A percentile compares a stretch with the other conserved stretches of the same genome.
Evolutionary conservation across 2,329 filamentous ascomycete genomes (phyloP).

Genomic region (Aphanocladium album): DNA sequence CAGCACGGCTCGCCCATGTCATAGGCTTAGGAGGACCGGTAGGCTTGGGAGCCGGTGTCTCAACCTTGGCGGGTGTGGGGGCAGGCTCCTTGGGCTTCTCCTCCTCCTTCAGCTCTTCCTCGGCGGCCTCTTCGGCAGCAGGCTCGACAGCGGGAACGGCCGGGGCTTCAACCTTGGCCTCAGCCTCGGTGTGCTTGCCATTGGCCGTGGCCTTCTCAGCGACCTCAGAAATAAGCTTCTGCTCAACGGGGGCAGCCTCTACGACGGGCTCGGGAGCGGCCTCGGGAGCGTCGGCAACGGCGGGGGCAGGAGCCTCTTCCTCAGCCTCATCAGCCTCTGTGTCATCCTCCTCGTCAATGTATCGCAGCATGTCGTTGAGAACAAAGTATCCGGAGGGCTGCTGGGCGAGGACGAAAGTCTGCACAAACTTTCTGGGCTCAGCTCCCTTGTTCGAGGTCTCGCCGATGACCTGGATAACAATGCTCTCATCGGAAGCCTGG

Average conservation of each 20-base stretch:
- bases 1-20: conserved; percentile 68
- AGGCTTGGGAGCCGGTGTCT: conserved; percentile 44
- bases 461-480: conserved; percentile 96
- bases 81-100: conserved; percentile 64
- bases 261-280: conserved; percentile 23
- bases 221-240: conserved; percentile 23
- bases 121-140: conserved; percentile 44
- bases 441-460: conserved; percentile 93
- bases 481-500: conserved; percentile 86
- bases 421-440: conserved; percentile 91
- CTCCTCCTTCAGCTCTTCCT: conserved; percentile 50
- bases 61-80: conserved; percentile 42
- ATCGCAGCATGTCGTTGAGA: conserved; percentile 95
- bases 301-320: conserved; percentile 30
- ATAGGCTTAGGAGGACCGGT: conserved; percentile 53
- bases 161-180: conserved; percentile 30
- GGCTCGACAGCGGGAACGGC: conserved; percentile 22
- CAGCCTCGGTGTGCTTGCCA: conserved; percentile 14
- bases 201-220: conserved; percentile 21
- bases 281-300: conserved; percentile 24
- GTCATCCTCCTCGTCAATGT: conserved; percentile 79
- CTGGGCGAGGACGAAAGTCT: conserved; percentile 94
- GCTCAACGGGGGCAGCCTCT: conserved; percentile 18
- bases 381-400: conserved; percentile 98
- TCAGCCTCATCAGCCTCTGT: conserved; percentile 51